A percentile compares a stretch with the other conserved stretches of the same genome.
Conservation (phyloP, 1,284 basidiomycete genomes). For the Ceratobasidium sp. region DNA sequence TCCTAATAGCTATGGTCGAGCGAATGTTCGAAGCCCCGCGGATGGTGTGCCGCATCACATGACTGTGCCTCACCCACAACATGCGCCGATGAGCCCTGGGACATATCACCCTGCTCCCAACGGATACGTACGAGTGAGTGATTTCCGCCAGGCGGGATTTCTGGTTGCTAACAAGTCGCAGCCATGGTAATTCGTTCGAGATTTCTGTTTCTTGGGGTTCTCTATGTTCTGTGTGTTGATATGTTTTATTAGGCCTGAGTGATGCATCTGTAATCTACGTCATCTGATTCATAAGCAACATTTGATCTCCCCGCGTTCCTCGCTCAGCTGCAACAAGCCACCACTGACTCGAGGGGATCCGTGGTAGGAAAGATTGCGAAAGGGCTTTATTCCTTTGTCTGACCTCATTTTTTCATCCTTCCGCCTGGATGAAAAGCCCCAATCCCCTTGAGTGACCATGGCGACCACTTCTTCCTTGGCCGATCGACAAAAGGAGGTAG, state of each 20-base stretch:
- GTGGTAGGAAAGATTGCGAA: too few species aligned
- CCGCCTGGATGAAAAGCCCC: too few species aligned
- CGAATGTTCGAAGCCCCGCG: conserved; percentile 21
- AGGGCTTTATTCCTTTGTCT: too few species aligned
- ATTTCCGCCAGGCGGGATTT: background rate
- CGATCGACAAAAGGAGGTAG: conserved; percentile 57
- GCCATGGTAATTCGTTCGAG: conserved; percentile 22
- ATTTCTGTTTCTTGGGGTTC: conserved; percentile 35
- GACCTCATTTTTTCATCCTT: too few species aligned
- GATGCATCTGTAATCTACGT: conserved; percentile 40
- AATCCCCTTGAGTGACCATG: background rate
- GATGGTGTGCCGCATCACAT: conserved; percentile 38
- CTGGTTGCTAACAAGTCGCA: conserved; percentile 6
- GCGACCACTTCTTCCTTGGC: conserved; percentile 35
- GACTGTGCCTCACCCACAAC: conserved; percentile 31
- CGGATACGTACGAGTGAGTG: conserved; percentile 31
- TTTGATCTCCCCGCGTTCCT: conserved; percentile 7
- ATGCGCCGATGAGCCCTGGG: conserved; percentile 29
- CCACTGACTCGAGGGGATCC: too few species aligned
- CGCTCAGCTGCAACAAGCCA: background rate
- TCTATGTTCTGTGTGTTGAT: conserved; percentile 11
- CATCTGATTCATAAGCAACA: conserved; percentile 37
- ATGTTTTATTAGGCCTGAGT: conserved; percentile 31
- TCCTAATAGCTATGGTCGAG: conserved; percentile 13
- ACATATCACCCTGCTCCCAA: conserved; percentile 16